Conservation (phyloP, 2,329 filamentous ascomycete genomes). For the Cladosporium oxysporum region DNA sequence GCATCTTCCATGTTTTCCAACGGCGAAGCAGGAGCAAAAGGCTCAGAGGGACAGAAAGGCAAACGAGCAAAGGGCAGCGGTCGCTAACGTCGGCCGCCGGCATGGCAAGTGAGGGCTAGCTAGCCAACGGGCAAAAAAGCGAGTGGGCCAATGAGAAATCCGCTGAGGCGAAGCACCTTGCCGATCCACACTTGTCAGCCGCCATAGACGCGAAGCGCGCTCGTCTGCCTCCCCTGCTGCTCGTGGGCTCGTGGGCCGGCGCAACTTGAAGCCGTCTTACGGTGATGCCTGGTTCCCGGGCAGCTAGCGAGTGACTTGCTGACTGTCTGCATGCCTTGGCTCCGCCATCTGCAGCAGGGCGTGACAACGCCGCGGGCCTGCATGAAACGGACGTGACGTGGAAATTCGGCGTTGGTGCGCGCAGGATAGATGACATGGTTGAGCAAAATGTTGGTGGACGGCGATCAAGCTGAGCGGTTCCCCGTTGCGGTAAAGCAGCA, state of each 20-base stretch:
- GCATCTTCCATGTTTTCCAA: slow-evolving; percentile 7
- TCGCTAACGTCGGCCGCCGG: slow-evolving; percentile 4
- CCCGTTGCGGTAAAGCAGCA: not conserved
- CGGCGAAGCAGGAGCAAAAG: slow-evolving; percentile 8
- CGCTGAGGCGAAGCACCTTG: slow-evolving; percentile 7
- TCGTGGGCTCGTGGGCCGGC: slow-evolving; percentile 1
- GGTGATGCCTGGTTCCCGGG: slow-evolving; percentile 16
- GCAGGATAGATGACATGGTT: not conserved
- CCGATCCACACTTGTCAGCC: not conserved
- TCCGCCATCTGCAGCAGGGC: not conserved
- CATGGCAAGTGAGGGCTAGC: slow-evolving; percentile 1
- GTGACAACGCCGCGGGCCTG: slow-evolving; percentile 8
- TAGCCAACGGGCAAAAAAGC: slow-evolving; percentile 15
- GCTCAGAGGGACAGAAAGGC: not conserved
- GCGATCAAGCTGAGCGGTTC: not conserved
- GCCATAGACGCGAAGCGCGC: not conserved
- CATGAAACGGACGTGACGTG: slow-evolving; percentile 1
- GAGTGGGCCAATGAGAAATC: slow-evolving; percentile 12
- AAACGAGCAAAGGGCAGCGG: not conserved
- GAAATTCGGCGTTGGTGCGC: not conserved
- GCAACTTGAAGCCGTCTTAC: slow-evolving; percentile 7
- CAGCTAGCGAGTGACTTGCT: slow-evolving; percentile 13
- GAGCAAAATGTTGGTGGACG: not conserved
- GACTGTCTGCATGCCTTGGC: slow-evolving; percentile 10
- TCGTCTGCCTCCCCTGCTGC: not conserved